Evolutionary conservation across 768 basidiomycete genomes (phyloP).

Genomic region (Multifurca ochricompacta): DNA sequence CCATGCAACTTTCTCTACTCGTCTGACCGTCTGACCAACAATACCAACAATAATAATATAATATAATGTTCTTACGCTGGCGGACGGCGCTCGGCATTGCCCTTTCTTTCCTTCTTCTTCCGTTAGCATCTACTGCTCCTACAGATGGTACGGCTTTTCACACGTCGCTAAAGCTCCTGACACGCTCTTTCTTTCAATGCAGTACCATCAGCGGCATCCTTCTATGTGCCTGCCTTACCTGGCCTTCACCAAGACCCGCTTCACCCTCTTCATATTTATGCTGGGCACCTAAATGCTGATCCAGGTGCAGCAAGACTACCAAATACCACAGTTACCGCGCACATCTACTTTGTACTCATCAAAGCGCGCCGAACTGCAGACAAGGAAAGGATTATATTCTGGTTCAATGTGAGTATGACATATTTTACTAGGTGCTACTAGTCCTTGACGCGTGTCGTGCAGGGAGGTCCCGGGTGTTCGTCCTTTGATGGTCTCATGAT

Average conservation of each 20-base stretch:
- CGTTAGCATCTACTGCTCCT: conserved; percentile 11
- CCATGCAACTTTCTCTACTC: neutral
- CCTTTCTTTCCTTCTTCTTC: neutral
- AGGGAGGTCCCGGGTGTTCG: conserved; percentile 97
- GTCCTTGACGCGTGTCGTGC: neutral
- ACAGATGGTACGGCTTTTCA: conserved; percentile 15
- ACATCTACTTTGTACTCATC: conserved; percentile 84
- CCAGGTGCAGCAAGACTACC: conserved; percentile 45
- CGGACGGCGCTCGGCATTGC: neutral
- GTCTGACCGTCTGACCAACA: no score
- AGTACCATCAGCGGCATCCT: conserved; percentile 78
- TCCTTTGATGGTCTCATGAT: conserved; percentile 97
- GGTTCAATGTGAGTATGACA: conserved; percentile 81
- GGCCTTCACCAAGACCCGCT: conserved; percentile 65
- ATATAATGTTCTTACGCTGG: neutral
- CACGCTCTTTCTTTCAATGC: neutral
- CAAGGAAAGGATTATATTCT: conserved; percentile 83
- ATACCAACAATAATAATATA: no score
- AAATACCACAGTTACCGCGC: conserved; percentile 57
- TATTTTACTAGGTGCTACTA: neutral
- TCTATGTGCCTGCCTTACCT: conserved; percentile 73
- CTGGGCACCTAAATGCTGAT: conserved; percentile 80
- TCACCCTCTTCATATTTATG: conserved; percentile 70
- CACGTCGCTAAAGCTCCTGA: neutral
- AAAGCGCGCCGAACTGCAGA: conserved; percentile 87